phyloP scores from a whole-genome alignment of 768 basidiomycete genomes.

The Boletus huronensis region DNA sequence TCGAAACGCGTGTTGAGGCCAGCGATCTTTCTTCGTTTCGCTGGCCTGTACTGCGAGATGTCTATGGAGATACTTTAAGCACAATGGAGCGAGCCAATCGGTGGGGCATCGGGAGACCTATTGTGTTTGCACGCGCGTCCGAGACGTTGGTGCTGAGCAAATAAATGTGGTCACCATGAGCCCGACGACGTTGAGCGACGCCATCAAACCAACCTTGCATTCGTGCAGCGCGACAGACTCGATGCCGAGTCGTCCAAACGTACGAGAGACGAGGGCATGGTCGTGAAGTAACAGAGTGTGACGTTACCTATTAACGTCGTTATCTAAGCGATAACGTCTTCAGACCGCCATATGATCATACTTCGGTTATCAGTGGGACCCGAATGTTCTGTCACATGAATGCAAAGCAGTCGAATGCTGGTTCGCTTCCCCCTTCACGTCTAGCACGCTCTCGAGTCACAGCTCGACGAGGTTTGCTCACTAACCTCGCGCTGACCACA shows the following conservation, averaged over 20 bases:
- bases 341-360: background rate
- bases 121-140: background rate
- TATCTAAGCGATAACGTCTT: constrained; percentile 13
- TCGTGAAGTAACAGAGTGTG: background rate
- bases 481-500: background rate
- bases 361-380: background rate
- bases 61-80: constrained; percentile 8
- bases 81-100: background rate
- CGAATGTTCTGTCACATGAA: background rate
- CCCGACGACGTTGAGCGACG: background rate
- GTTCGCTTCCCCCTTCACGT: background rate
- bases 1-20: constrained; percentile 62
- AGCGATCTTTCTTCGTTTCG: constrained; percentile 48
- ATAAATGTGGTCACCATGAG: background rate
- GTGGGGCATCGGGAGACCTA: constrained; percentile 13
- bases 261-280: constrained; percentile 2
- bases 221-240: constrained; percentile 5
- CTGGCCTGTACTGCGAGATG: constrained; percentile 6
- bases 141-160: background rate
- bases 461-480: background rate
- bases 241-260: constrained; percentile 12
- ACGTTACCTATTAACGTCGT: too few relatives aligned
- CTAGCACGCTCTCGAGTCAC: background rate
- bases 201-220: constrained; percentile 9
- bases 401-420: background rate